These are phyloP conservation scores for Arthrobotrys megalospora DNA, from an alignment of 2,329 filamentous ascomycete genomes.

Conservation along the genomic window DNA sequence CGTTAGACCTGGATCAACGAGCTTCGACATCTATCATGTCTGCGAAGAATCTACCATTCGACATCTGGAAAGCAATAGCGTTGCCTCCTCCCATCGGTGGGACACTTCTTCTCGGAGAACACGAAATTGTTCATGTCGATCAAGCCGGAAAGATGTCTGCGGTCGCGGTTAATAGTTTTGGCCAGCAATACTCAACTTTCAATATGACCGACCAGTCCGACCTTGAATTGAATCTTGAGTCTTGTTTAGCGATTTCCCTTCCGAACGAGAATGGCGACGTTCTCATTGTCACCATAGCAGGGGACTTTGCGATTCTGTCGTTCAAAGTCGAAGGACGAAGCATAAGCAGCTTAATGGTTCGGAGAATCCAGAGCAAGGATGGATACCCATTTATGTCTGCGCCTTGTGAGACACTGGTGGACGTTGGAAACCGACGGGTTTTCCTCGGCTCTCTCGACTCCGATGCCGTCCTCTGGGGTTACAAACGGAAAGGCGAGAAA, in stretches of 20 bases:
- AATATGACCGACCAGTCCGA: constrained; percentile 85
- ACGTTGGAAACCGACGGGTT: constrained; percentile 77
- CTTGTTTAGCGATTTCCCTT: constrained; percentile 82
- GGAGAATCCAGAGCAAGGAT: constrained; percentile 75
- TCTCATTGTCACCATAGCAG: constrained; percentile 83
- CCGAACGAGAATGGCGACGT: constrained; percentile 85
- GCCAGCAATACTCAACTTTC: constrained; percentile 85
- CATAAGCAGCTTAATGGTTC: constrained; percentile 86
- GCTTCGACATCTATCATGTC: constrained; percentile 94
- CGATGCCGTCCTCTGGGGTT: constrained; percentile 86
- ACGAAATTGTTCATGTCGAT: constrained; percentile 94
- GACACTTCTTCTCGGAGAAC: constrained; percentile 85
- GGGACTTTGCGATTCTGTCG: constrained; percentile 80
- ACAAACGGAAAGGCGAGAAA: constrained; percentile 70
- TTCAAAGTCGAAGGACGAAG: constrained; percentile 92
- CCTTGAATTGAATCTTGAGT: constrained; percentile 83
- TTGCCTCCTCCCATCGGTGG: constrained; percentile 90
- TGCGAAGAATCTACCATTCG: constrained; percentile 86
- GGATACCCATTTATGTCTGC: constrained; percentile 75
- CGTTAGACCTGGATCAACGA: constrained; percentile 90
- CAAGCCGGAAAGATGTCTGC: constrained; percentile 95
- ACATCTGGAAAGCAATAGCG: constrained; percentile 85
- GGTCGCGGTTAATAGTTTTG: constrained; percentile 91
- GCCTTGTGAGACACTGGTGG: constrained; percentile 78
- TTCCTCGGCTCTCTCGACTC: constrained; percentile 89